Evolutionary conservation across 2,329 filamentous ascomycete species (phyloP).

Genomic region (Neurospora sp.): DNA sequence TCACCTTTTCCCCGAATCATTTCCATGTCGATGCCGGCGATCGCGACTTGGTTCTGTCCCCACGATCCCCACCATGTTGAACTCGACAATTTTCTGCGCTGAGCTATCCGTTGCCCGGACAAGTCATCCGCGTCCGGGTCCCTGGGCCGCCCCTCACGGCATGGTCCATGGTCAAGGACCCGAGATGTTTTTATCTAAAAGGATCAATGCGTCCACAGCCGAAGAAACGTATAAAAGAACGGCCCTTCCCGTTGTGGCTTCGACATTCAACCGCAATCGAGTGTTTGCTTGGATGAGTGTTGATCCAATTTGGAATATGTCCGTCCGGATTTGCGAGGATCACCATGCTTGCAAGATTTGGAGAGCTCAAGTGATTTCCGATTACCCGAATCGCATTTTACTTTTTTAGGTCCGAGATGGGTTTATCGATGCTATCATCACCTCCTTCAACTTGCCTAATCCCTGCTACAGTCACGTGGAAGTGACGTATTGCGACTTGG

Average conservation of each 20-base stretch:
- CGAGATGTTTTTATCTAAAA: neutral
- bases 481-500: constrained; percentile 13
- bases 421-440: neutral
- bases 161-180: neutral
- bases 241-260: neutral
- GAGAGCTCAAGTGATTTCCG: constrained; percentile 6
- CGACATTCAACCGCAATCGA: neutral
- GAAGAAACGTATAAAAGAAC: neutral
- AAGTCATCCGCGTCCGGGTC: neutral
- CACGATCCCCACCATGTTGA: neutral
- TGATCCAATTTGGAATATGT: neutral
- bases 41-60: neutral
- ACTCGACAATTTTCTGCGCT: neutral
- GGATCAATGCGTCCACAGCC: no score
- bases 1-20: neutral
- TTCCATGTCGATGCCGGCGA: neutral
- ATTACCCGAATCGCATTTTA: neutral
- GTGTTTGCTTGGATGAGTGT: neutral
- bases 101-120: neutral
- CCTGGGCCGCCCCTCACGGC: neutral
- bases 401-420: neutral
- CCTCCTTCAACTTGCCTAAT: neutral
- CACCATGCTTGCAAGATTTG: neutral
- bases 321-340: neutral
- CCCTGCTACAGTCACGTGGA: constrained; percentile 10